These are phyloP conservation scores for Fagopyrum tataricum DNA, from an alignment of 148 eudicot genomes.

Conservation along the genomic window DNA sequence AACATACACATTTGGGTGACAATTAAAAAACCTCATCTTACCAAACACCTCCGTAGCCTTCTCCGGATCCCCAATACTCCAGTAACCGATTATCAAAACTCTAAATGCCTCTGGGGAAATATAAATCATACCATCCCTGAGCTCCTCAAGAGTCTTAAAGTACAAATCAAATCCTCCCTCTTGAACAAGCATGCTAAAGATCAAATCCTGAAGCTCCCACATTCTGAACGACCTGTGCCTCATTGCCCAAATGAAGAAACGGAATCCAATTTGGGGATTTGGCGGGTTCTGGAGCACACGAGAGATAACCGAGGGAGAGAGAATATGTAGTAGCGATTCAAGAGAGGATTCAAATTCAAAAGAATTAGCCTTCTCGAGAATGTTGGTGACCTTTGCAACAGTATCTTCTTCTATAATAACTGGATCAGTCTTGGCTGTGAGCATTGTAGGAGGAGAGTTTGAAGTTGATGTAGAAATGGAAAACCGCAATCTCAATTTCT, in stretches of 20 bases:
- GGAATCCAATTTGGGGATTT: constrained; percentile 37
- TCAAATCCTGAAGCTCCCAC: constrained; percentile 29
- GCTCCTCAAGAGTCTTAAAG: constrained; percentile 55
- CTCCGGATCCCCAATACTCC: constrained; percentile 38
- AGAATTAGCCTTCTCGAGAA: constrained; percentile 27
- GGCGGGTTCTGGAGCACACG: constrained; percentile 29
- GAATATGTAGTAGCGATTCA: constrained; percentile 22
- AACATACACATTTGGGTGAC: constrained; percentile 47
- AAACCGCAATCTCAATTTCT: background rate
- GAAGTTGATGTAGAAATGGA: background rate
- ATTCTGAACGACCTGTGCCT: constrained; percentile 20
- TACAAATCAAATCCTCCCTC: constrained; percentile 42
- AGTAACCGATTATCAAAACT: constrained; percentile 51
- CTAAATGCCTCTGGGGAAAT: constrained; percentile 45
- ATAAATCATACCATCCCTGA: constrained; percentile 23
- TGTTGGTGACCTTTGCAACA: constrained; percentile 22
- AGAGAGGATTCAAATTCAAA: constrained; percentile 53
- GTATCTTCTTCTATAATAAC: background rate
- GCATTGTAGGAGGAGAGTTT: background rate
- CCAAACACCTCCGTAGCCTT: constrained; percentile 63
- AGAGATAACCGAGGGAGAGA: constrained; percentile 26
- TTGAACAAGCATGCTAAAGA: constrained; percentile 30
- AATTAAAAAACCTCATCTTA: constrained; percentile 56
- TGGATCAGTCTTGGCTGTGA: constrained; percentile 17
- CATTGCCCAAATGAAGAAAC: constrained; percentile 70